Conservation (phyloP, 2,329 filamentous ascomycete species). For the Hymenoscyphus fructigenus region DNA sequence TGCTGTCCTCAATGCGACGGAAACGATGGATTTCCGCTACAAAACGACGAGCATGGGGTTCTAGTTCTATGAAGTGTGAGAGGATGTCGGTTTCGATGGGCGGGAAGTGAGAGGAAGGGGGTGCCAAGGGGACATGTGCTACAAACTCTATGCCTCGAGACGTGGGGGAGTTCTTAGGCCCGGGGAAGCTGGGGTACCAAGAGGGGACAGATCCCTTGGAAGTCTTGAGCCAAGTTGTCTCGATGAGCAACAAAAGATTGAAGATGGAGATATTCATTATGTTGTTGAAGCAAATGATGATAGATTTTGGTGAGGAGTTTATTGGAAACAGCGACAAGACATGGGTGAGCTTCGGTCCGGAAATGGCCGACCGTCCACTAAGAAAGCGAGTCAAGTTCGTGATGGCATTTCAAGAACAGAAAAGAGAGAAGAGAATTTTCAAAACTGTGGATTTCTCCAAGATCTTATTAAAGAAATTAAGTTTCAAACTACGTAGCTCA, state of each 20-base stretch:
- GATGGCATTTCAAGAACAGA: not conserved
- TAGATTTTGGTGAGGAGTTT: not conserved
- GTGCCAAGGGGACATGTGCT: not conserved
- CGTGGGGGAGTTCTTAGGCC: not conserved
- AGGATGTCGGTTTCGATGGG: too few species aligned
- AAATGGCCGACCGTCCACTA: not conserved
- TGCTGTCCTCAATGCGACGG: not conserved
- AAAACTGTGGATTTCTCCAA: not conserved
- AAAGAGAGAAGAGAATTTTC: not conserved
- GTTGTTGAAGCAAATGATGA: not conserved
- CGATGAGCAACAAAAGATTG: conserved; percentile 6
- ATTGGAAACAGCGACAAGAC: not conserved
- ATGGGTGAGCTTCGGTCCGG: not conserved
- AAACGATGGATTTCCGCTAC: too few species aligned
- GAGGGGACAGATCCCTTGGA: not conserved
- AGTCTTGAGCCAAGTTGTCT: not conserved
- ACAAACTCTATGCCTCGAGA: not conserved
- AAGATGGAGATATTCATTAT: not conserved
- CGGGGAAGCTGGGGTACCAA: not conserved
- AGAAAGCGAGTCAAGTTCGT: not conserved
- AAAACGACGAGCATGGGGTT: too few species aligned
- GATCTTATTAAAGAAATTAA: not conserved
- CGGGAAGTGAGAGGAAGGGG: not conserved
- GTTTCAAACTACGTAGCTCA: not conserved
- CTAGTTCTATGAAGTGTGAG: too few species aligned